phyloP scores from a whole-genome alignment of 2,329 filamentous ascomycete species.

The Leptographium radiaticola region DNA sequence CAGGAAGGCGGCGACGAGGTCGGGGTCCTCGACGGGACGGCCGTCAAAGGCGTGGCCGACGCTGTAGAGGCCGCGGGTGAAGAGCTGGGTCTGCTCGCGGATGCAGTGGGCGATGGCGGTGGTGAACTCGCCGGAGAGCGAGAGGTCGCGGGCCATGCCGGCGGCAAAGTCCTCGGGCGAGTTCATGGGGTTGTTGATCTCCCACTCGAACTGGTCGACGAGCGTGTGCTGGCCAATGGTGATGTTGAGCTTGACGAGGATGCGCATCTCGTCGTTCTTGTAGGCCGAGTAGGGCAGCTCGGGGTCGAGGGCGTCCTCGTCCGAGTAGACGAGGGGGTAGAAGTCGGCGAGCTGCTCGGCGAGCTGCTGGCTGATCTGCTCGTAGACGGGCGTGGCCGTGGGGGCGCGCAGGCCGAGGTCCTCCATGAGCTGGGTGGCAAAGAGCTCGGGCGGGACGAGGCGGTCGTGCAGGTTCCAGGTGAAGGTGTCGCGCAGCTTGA shows the following conservation, averaged over 20 bases:
- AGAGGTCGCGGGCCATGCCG: slow-evolving; percentile 80
- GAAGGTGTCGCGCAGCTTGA: slow-evolving; percentile 92
- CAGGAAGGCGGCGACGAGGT: slow-evolving; percentile 74
- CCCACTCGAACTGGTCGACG: slow-evolving; percentile 97
- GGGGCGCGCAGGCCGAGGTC: slow-evolving; percentile 73
- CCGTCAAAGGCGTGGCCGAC: slow-evolving; percentile 93
- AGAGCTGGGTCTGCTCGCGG: slow-evolving; percentile 87
- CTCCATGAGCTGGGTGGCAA: slow-evolving; percentile 81
- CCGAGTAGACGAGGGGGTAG: slow-evolving; percentile 80
- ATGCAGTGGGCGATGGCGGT: slow-evolving; percentile 98
- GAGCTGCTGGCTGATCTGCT: slow-evolving; percentile 54
- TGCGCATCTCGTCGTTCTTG: slow-evolving; percentile 98
- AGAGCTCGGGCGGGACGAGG: slow-evolving; percentile 64
- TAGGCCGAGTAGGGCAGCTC: slow-evolving; percentile 85
- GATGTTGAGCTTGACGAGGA: slow-evolving; percentile 91
- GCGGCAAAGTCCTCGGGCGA: slow-evolving; percentile 89
- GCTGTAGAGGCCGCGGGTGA: slow-evolving; percentile 85
- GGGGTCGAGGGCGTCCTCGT: slow-evolving; percentile 82
- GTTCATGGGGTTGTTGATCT: slow-evolving; percentile 90
- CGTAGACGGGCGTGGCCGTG: slow-evolving; percentile 48
- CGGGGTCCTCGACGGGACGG: slow-evolving; percentile 80
- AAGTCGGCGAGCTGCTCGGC: slow-evolving; percentile 86
- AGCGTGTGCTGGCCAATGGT: slow-evolving; percentile 91
- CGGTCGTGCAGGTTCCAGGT: slow-evolving; percentile 97
- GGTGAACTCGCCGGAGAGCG: slow-evolving; percentile 86